Base-by-base conservation (phyloP, 805 yeast genomes). In the Ogataea ramenticola region DNA sequence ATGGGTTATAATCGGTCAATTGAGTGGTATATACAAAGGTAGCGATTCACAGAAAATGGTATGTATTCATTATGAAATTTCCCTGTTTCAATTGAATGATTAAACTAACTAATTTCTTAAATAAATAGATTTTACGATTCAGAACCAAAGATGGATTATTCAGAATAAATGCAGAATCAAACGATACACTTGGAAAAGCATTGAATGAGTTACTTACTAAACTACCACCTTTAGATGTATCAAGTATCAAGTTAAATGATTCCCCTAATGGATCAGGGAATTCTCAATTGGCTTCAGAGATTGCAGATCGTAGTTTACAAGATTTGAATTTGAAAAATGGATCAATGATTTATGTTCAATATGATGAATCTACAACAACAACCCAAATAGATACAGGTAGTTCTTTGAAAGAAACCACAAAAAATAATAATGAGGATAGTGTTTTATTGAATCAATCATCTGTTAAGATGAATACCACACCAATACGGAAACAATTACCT, bases 111-210 rank as follows among this genome's bases (percentile, higher is more conserved):
- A n/a, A n/a, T n/a, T n/a, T n/a, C n/a, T n/a, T n/a, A n/a, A n/a
- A n/a, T n/a, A 24, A 24, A 24, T 42, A 52, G 88, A 76, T 90
- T 52, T 66, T 85, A 20, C 71, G 99, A 56, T 87, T 93, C 64
- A 75, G 96, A 56, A 72, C 93, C 26, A 86, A 78, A 55, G 85
- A 86, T 52, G 98, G 98, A 9, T 82, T 80, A 75, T 79, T 77
- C 58, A 74, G 98, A 43, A 73, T 86, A 31, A 59, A 66, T 22
- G 77, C 52, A 17, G 41, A 39, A 19, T 6, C 33, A 29, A 14
- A 4, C 10, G 3, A 10, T 2, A 9, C 22, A 2, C 29, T 39
- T 30, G 27, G 27, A 12, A 3, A 16, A 2, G 41, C 19, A 19
- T 40, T 62, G 22, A 55, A 54, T 21, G 57, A 64, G 36, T 41